Evolutionary conservation across 805 yeast species (phyloP).

Genomic region (Priceomyces castillae): DNA sequence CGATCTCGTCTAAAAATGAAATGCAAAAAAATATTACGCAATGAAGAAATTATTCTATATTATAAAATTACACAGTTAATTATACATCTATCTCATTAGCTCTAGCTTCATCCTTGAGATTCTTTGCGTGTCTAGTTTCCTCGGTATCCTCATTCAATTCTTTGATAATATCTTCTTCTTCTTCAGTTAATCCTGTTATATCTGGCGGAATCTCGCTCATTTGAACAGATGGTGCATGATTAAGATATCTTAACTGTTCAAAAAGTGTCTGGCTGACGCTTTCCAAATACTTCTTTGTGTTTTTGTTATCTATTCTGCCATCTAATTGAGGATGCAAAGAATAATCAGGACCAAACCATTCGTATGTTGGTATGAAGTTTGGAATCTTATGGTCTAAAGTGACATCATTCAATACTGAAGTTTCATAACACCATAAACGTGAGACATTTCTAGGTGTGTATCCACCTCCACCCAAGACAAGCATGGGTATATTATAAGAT

Average conservation of each 20-base stretch:
- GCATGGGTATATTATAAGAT: conserved; percentile 84
- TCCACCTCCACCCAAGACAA: conserved; percentile 97
- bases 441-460: conserved; percentile 95
- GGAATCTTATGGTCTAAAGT: conserved; percentile 52
- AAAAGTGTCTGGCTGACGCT: conserved; percentile 69
- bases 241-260: conserved; percentile 76
- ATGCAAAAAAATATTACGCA: neutral
- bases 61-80: conserved; percentile 5
- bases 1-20: neutral
- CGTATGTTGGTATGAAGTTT: conserved; percentile 66
- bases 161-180: conserved; percentile 36
- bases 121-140: conserved; percentile 9
- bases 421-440: conserved; percentile 93
- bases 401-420: conserved; percentile 70
- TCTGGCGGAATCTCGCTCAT: conserved; percentile 88
- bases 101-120: conserved; percentile 28
- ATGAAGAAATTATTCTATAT: conserved; percentile 2
- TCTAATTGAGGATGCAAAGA: conserved; percentile 73
- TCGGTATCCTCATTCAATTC: conserved; percentile 37
- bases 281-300: conserved; percentile 78
- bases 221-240: conserved; percentile 92
- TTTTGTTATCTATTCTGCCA: conserved; percentile 74
- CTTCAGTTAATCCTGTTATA: conserved; percentile 41
- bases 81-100: conserved; percentile 14
- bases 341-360: conserved; percentile 88